Base-by-base conservation (phyloP, 2,329 filamentous ascomycete species). In the Aspergillus fructus region DNA sequence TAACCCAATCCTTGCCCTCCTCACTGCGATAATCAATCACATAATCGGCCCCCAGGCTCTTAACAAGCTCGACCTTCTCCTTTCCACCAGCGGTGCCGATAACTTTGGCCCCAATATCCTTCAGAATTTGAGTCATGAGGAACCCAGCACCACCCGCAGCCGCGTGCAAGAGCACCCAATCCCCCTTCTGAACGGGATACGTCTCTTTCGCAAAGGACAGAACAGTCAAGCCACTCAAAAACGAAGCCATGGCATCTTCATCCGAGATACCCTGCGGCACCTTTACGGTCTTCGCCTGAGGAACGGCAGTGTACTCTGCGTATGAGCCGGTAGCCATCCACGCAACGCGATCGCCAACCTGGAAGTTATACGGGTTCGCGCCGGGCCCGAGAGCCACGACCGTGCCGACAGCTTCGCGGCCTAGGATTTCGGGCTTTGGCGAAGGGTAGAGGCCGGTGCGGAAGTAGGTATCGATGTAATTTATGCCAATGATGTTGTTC, bases 401-500 rank as follows among this genome's bases (percentile, higher is more conserved):
- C 41, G 82, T 86, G 59, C 93, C 92, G 57, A 85, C 83, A 58
- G 83, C 90, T 78, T 97, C 93, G 66, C 89, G 88, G 60, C 93
- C 92, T 19, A 93, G 87, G 50, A 88, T 86, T 66, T 89, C 83
- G 4, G 92, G 93, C 66, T 89, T 85, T 2, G 78, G 71, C 0
- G 89, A 82, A 1, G 86, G 78, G 80, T 96, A 96, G 50, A 96
- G 84, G 11, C 93, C 93, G 12, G 83, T 86, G 71, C 93, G 91
- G 83, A 93, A 96, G 77, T 96, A 96, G 40, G 84, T 96, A 75
- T 96, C 93, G 68, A 96, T 96, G 77, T 84, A 96, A 77, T 96
- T 96, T 60, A 96, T 79, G 59, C 92, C 93, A 49, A 89, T 81
- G 71, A 84, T 89, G 62, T 88, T 85, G 74, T 96, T 96, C 75